Percentiles rank a stretch among this genome's conserved stretches.
Evolutionary conservation across 352 stramenopile species (phyloP).

Genomic region (Globisporangium splendens): DNA sequence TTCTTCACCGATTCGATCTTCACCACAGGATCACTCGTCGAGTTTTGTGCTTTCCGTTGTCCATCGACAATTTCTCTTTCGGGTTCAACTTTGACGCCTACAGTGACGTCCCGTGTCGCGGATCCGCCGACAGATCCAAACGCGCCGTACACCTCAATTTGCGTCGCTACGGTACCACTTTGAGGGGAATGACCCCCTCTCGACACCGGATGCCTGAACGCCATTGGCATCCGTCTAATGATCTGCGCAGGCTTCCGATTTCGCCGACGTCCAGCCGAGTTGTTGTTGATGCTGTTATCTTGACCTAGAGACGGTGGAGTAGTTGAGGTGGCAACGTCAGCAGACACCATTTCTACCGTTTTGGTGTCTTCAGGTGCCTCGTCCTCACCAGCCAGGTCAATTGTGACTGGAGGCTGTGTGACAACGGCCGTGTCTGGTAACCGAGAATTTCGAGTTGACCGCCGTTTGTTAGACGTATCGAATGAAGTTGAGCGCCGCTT

Average conservation of each 20-base stretch:
- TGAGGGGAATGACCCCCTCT: slow-evolving; percentile 1
- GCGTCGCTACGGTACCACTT: slow-evolving; percentile 1
- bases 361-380: neutral
- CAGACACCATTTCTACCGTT: neutral
- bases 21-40: neutral
- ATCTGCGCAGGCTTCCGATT: slow-evolving; percentile 15
- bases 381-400: slow-evolving; percentile 6
- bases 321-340: neutral
- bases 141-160: slow-evolving; percentile 15
- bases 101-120: neutral
- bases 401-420: slow-evolving; percentile 3
- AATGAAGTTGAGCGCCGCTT: slow-evolving; percentile 1
- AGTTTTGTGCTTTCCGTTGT: neutral
- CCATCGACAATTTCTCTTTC: slow-evolving; percentile 2
- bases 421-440: neutral
- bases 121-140: slow-evolving; percentile 9
- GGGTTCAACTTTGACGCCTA: neutral
- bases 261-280: slow-evolving; percentile 7
- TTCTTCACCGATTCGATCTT: neutral
- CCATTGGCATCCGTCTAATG: neutral
- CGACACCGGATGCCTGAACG: neutral
- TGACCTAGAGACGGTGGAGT: neutral
- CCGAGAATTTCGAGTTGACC: neutral
- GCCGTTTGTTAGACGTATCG: slow-evolving; percentile 3
- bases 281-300: neutral